Evolutionary conservation across 352 stramenopile genomes (phyloP), one percentile per base, ranked within the genome.

Genomic region (Phytophthora multivora): DNA sequence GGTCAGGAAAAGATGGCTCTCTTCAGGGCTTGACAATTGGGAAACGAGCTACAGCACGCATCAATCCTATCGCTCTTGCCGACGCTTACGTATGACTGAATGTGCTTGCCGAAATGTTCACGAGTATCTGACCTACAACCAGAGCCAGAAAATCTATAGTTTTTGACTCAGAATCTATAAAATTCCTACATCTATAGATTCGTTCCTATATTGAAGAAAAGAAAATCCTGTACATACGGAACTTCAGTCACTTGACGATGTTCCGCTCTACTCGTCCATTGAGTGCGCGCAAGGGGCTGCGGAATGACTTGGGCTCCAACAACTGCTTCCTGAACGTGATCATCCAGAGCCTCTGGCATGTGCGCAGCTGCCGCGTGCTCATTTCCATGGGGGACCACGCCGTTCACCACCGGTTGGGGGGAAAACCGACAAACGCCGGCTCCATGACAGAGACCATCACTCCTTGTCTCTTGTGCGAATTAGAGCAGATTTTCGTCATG

Each of bases 251-350:
- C 48, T 39, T 21, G 38, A 30, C 19, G 6, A 23, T 40, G 38
- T 28, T 25, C 18, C 9, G 38, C 0, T 19, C 5, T 28, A 8
- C 57, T 15, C 62, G 54, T 2, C 66, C 63, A n/a, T 54, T 69
- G 39, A 91, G 83, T 54, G 80, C 69, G 16, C 83, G 83, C 66
- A 91, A 95, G 60, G 89, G 89, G 0, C 82, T 97, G 46, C 81
- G 74, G 50, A 97, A 97, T 77, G 80, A 93, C 6, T 41, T 83
- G 16, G 89, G 89, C 52, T 68, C 87, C 42, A 97, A 97, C 75
- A 96, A 97, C 71, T 97, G 89, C 75, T 97, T 96, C 69, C 74
- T 97, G 4, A 97, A 97, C 68, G 89, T 97, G 12, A 88, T 97
- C 52, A 92, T 97, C 59, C 89, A 97, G 81, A 92, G 79, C 35